Evolutionary conservation across 106 monocot species (phyloP).

Genomic region (Xerophyta viscosa): DNA sequence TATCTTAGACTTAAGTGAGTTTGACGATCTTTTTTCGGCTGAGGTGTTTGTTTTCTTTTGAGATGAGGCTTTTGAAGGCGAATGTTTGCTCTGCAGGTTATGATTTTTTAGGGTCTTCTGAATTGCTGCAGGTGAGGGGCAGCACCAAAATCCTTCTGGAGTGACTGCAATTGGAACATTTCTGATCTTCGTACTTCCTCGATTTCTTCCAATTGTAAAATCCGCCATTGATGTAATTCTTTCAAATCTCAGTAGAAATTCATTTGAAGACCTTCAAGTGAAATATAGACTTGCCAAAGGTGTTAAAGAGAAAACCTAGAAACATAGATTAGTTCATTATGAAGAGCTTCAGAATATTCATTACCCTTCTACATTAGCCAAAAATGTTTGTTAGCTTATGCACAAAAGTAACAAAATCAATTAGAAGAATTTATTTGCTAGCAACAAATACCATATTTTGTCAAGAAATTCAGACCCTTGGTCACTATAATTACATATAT

Average conservation of each 20-base stretch:
- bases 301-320: background rate
- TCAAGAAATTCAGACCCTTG: no score
- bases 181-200: slow-evolving; percentile 63
- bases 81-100: slow-evolving; percentile 34
- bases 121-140: slow-evolving; percentile 79
- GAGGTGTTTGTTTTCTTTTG: slow-evolving; percentile 35
- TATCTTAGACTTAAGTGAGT: slow-evolving; percentile 24
- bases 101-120: slow-evolving; percentile 87
- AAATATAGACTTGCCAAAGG: background rate
- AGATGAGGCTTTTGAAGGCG: slow-evolving; percentile 30
- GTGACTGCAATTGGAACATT: slow-evolving; percentile 97
- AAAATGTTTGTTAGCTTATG: no score
- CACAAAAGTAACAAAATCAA: no score
- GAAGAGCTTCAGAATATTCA: no score
- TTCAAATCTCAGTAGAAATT: slow-evolving; percentile 1
- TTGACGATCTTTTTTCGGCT: slow-evolving; percentile 39
- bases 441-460: no score
- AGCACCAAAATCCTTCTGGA: slow-evolving; percentile 98
- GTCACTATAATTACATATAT: no score
- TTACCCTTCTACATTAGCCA: no score
- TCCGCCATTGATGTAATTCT: slow-evolving; percentile 31
- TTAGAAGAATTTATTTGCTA: no score
- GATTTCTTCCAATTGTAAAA: slow-evolving; percentile 41
- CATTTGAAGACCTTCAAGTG: background rate
- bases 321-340: no score